These are phyloP conservation scores for Turritis glabra DNA, from an alignment of 345 rosid species.

Conservation along the genomic window DNA sequence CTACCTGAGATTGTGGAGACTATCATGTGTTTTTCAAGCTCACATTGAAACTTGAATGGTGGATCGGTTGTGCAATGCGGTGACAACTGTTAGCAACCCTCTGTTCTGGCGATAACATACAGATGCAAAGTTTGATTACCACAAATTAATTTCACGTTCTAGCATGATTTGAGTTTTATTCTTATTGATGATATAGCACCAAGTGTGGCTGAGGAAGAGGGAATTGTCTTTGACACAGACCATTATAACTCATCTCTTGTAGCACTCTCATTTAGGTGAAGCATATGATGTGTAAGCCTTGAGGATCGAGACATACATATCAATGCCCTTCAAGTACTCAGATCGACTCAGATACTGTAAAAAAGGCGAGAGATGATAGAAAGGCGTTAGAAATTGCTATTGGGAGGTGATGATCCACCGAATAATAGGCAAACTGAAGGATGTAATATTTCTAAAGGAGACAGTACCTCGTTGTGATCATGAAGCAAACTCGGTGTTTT, in stretches of 20 bases:
- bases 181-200: constrained; percentile 3
- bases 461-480: constrained; percentile 82
- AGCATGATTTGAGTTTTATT: constrained; percentile 1
- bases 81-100: background rate
- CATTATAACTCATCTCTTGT: constrained; percentile 53
- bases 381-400: constrained; percentile 59
- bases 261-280: constrained; percentile 6
- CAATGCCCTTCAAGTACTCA: constrained; percentile 78
- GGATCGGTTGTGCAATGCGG: background rate
- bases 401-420: background rate
- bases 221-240: background rate
- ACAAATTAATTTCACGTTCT: background rate
- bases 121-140: background rate
- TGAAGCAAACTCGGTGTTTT: constrained; percentile 86
- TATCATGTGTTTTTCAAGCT: background rate
- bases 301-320: constrained; percentile 64
- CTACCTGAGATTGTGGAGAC: background rate
- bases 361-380: constrained; percentile 66
- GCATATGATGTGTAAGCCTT: constrained; percentile 53
- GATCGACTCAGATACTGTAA: constrained; percentile 74
- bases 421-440: background rate
- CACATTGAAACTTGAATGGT: background rate
- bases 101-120: background rate
- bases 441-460: background rate
- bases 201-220: background rate